Evolutionary conservation across 257 asterid genomes (phyloP).

Genomic region (Salvia splendens): DNA sequence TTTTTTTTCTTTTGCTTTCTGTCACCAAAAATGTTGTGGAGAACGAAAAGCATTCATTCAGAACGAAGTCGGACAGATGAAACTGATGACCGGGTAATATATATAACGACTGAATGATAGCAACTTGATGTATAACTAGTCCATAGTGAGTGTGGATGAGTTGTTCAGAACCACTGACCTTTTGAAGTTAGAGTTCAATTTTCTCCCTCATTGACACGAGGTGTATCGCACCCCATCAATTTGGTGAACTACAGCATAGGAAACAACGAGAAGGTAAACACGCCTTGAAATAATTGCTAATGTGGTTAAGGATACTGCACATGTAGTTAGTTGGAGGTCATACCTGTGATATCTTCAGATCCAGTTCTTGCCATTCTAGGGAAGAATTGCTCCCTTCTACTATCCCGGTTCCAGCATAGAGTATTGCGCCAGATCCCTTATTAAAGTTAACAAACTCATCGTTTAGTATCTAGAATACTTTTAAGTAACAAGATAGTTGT

Average conservation of each 20-base stretch:
- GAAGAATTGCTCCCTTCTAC: constrained; percentile 86
- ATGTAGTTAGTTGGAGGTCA: constrained; percentile 26
- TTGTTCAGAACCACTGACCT: constrained; percentile 36
- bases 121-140: neutral
- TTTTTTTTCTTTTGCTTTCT: constrained; percentile 32
- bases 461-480: neutral
- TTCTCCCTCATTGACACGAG: constrained; percentile 45
- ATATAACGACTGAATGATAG: neutral
- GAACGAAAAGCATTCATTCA: constrained; percentile 15
- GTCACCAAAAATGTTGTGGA: constrained; percentile 24
- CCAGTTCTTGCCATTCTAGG: constrained; percentile 92
- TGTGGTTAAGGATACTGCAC: neutral
- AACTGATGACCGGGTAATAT: neutral
- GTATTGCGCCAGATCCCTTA: constrained; percentile 77
- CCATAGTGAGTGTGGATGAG: constrained; percentile 7
- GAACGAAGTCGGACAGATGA: neutral
- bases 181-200: constrained; percentile 37
- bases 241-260: constrained; percentile 66
- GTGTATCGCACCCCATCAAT: constrained; percentile 72
- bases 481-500: no score
- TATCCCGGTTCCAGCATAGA: constrained; percentile 90
- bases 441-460: constrained; percentile 29
- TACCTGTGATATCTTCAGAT: constrained; percentile 96
- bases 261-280: constrained; percentile 18
- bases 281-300: neutral